phyloP scores from a whole-genome alignment of 768 basidiomycete species.

The Mycena albidolilacea region DNA sequence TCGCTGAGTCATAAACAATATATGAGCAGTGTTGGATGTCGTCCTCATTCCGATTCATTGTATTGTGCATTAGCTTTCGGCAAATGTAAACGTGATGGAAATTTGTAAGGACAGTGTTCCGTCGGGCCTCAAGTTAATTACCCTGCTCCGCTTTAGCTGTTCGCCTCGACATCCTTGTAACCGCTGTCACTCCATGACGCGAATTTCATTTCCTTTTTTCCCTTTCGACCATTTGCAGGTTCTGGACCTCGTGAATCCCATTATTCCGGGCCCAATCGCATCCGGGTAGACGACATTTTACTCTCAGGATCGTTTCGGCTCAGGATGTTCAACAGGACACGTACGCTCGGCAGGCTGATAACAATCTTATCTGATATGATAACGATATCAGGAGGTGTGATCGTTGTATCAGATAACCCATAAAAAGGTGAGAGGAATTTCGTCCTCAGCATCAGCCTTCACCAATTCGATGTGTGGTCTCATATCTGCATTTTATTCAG shows the following conservation, averaged over 20 bases:
- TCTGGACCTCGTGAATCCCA: not conserved
- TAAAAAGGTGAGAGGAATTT: not conserved
- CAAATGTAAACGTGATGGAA: too few species aligned
- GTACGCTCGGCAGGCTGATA: too few species aligned
- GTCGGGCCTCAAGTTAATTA: too few species aligned
- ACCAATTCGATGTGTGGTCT: slow-evolving; percentile 5
- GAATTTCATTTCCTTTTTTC: not conserved
- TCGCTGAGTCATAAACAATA: not conserved
- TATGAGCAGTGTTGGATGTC: not conserved
- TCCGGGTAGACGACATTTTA: not conserved
- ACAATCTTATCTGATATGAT: not conserved
- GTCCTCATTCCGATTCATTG: not conserved
- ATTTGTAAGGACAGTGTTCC: too few species aligned
- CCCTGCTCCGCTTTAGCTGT: not conserved
- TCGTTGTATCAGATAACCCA: not conserved
- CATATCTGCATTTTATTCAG: slow-evolving; percentile 7
- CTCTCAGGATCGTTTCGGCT: not conserved
- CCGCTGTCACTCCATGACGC: slow-evolving; percentile 1
- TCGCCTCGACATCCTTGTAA: not conserved
- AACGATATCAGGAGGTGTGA: slow-evolving; percentile 1
- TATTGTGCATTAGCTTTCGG: not conserved
- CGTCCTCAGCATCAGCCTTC: not conserved
- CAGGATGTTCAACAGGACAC: not conserved
- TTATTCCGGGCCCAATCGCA: slow-evolving; percentile 1
- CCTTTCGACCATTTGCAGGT: not conserved